A percentile compares a stretch with the other conserved stretches of the same genome.
phyloP scores from a whole-genome alignment of 192 early-diverging fungal species.

The Backusella westeae region DNA sequence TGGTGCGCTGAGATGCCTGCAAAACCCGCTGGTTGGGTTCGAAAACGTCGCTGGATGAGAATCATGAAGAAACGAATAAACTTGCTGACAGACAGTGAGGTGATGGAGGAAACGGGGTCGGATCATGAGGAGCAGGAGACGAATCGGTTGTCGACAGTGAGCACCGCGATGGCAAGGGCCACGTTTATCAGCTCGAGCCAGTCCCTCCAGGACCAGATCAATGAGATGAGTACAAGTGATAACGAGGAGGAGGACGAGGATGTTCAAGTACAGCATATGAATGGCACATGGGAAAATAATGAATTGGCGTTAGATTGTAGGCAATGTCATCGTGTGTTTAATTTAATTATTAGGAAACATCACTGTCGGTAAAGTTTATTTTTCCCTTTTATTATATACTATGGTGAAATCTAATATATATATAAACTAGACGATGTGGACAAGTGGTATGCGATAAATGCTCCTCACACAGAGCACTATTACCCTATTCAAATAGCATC shows the following conservation, averaged over 20 bases:
- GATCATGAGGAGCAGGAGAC: not conserved
- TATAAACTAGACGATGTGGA: conserved; percentile 17
- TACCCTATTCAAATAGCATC: conserved; percentile 11
- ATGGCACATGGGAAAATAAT: conserved; percentile 15
- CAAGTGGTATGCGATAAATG: conserved; percentile 24
- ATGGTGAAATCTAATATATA: not conserved
- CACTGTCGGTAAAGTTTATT: conserved; percentile 21
- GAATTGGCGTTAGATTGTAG: conserved; percentile 15
- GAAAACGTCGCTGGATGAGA: not conserved
- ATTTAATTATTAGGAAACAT: conserved; percentile 22
- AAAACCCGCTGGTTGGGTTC: not conserved
- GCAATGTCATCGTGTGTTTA: conserved; percentile 15
- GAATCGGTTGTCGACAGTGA: not conserved
- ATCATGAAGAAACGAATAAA: conserved; percentile 6
- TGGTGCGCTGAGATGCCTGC: not conserved
- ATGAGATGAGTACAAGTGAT: not conserved
- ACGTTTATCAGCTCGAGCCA: not conserved
- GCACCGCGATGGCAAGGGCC: not conserved
- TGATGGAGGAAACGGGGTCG: not conserved
- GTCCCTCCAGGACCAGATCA: conserved; percentile 4
- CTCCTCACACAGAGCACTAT: conserved; percentile 16
- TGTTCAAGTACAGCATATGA: not conserved
- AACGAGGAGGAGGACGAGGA: not conserved
- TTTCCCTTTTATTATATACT: not conserved
- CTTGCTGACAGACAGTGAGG: not conserved